Evolutionary conservation across 139 green algal species (phyloP).

Genomic region (Chlamydomonas sp.): DNA sequence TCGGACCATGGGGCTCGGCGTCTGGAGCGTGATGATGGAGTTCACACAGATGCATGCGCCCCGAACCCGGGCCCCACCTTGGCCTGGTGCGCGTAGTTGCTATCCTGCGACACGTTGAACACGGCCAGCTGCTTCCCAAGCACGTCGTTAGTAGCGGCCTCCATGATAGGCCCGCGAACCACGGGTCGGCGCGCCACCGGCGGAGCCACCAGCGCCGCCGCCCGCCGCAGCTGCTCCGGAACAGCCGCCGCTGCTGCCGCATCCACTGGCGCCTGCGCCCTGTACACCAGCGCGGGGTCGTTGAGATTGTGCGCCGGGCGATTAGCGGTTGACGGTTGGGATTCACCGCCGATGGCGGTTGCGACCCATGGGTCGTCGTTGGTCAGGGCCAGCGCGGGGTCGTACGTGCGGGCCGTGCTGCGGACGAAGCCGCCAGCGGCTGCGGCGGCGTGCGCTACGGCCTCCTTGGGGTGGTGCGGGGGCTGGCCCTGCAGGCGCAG

Average conservation of each 20-base stretch:
- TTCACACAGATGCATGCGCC: no score
- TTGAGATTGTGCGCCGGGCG: conserved; percentile 35
- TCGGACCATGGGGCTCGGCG: no score
- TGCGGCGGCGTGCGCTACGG: not conserved
- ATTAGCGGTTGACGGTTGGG: not conserved
- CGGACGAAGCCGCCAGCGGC: not conserved
- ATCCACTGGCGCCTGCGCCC: conserved; percentile 1
- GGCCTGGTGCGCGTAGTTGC: conserved; percentile 23
- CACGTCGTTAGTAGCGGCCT: conserved; percentile 4
- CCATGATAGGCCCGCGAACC: conserved; percentile 17
- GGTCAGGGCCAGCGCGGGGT: conserved; percentile 5
- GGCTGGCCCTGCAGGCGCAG: not conserved
- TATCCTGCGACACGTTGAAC: conserved; percentile 36
- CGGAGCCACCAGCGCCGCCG: conserved; percentile 18
- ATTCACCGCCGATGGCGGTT: not conserved
- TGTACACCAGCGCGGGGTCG: conserved; percentile 16
- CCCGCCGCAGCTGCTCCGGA: conserved; percentile 3
- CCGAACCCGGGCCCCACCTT: no score
- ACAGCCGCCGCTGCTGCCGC: not conserved
- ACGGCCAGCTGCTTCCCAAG: conserved; percentile 27
- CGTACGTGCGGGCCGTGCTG: not conserved
- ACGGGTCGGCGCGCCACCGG: conserved; percentile 8
- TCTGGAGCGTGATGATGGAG: no score
- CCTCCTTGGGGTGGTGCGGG: not conserved
- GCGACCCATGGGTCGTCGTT: conserved; percentile 11